Percentiles rank a stretch among this genome's conserved stretches.
Evolutionary conservation across 345 rosid species (phyloP).

Genomic region (Pugionium dolabratum): DNA sequence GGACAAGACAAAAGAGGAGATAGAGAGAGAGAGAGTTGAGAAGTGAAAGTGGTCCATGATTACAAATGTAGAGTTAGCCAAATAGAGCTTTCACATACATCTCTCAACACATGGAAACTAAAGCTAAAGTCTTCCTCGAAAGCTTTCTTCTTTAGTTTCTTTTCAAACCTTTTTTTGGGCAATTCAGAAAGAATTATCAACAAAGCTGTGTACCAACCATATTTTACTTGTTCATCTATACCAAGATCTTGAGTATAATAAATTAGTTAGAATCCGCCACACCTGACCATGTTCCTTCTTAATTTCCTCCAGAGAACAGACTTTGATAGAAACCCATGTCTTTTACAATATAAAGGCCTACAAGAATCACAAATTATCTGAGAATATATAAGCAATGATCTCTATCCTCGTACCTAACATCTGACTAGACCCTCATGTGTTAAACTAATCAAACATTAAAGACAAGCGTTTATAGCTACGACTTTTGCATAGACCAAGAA

Average conservation of each 20-base stretch:
- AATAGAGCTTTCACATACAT: constrained; percentile 37
- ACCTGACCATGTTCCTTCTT: constrained; percentile 21
- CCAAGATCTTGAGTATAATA: constrained; percentile 1
- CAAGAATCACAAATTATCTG: constrained; percentile 12
- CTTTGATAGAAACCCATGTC: constrained; percentile 13
- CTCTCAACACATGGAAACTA: constrained; percentile 31
- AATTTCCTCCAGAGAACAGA: neutral
- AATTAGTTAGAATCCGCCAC: constrained; percentile 1
- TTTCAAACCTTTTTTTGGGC: constrained; percentile 22
- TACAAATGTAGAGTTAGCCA: constrained; percentile 38
- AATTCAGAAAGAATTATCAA: constrained; percentile 34
- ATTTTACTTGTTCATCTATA: constrained; percentile 28
- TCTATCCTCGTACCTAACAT: constrained; percentile 45
- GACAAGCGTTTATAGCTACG: constrained; percentile 23
- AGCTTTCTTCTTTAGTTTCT: constrained; percentile 44
- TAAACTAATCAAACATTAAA: constrained; percentile 37
- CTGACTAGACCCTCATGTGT: constrained; percentile 24
- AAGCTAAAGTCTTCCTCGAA: constrained; percentile 40
- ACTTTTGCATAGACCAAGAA: constrained; percentile 35
- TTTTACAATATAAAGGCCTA: constrained; percentile 12
- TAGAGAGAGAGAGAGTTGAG: constrained; percentile 34
- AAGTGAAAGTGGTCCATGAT: constrained; percentile 43
- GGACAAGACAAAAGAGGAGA: constrained; percentile 37
- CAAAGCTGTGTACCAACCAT: constrained; percentile 25
- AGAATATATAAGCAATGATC: constrained; percentile 19